Percentiles rank a stretch among this genome's conserved stretches.
Evolutionary conservation across 768 basidiomycete species (phyloP).

Genomic region (Rubroboletus pulcherrimus): DNA sequence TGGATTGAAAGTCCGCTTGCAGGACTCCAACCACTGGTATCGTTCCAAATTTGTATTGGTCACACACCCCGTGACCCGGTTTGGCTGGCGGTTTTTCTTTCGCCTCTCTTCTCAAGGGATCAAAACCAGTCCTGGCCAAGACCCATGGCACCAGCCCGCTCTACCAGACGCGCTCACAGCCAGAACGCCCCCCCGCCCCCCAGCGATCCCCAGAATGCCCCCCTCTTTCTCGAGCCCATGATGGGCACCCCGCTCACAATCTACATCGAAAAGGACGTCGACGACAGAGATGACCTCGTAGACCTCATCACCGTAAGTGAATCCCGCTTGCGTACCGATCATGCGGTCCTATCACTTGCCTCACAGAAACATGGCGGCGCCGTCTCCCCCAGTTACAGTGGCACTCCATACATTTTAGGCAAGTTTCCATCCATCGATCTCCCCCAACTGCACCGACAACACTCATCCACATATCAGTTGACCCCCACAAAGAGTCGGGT

Average conservation of each 20-base stretch:
- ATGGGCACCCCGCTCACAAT: slow-evolving; percentile 70
- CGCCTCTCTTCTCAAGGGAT: slow-evolving; percentile 19
- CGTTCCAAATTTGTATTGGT: background rate
- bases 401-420: slow-evolving; percentile 79
- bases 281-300: slow-evolving; percentile 60
- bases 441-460: background rate
- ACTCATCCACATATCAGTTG: slow-evolving; percentile 45
- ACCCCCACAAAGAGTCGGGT: slow-evolving; percentile 73
- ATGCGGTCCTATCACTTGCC: background rate
- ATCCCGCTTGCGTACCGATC: slow-evolving; percentile 6
- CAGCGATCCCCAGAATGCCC: slow-evolving; percentile 35
- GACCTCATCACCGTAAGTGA: slow-evolving; percentile 63
- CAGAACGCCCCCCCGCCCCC: slow-evolving; percentile 25
- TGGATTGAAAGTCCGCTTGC: slow-evolving; percentile 21
- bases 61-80: slow-evolving; percentile 18
- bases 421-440: slow-evolving; percentile 24
- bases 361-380: slow-evolving; percentile 73
- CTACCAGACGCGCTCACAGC: slow-evolving; percentile 48
- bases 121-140: slow-evolving; percentile 36
- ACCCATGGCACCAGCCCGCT: slow-evolving; percentile 83
- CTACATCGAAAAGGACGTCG: slow-evolving; percentile 79
- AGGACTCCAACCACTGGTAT: slow-evolving; percentile 29
- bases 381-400: slow-evolving; percentile 72
- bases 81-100: slow-evolving; percentile 13
- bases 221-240: slow-evolving; percentile 80